Evolutionary conservation across 108 stramenopile species (phyloP), one percentile per base, ranked within the genome.

Genomic region (Stephanodiscus triporus): DNA sequence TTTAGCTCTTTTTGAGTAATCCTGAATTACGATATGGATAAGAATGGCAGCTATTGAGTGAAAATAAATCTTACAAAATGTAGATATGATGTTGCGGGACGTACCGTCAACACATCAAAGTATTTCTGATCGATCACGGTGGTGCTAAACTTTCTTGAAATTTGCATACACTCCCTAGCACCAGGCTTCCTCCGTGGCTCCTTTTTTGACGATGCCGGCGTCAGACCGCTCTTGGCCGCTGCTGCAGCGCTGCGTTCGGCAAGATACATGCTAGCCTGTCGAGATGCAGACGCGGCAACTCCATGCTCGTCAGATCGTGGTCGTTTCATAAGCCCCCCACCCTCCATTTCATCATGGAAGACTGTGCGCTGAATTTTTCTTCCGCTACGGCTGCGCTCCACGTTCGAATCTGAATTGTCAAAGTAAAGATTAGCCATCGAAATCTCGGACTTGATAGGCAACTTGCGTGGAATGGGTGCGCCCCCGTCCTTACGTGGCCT

Each of bases 121-220:
- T 88, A 85, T 58, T 87, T 84, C 60, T 91, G 67, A 17, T 90
- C 86, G 62, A 91, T 87, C 5, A 87, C 72, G 17, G 72, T 63
- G 8, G 79, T 78, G 13, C 89, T 89, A 70, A 92, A 92, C 53
- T 89, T 79, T 34, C 87, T 73, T 8, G 87, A 86, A 19, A 92
- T 88, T 58, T 95, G 94, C 91, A 95, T 95, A 53, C 91, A 92
- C 66, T 95, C 94, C 57, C 94, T 76, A 32, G 94, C 94, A n/a
- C 94, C 94, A 16, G 94, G 91, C 68, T 95, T 95, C 42, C 94
- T 87, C 36, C 90, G 77, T 56, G 91, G 87, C 36, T 73, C 62
- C 49, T 72, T 77, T 43, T 63, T 74, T 9, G 64, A 43, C 20
- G 72, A 65, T 19, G 24, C 70, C 30, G 70, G 34, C 20, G 50